Conservation (phyloP, 2,329 filamentous ascomycete genomes). For the Colletotrichum salicis region DNA sequence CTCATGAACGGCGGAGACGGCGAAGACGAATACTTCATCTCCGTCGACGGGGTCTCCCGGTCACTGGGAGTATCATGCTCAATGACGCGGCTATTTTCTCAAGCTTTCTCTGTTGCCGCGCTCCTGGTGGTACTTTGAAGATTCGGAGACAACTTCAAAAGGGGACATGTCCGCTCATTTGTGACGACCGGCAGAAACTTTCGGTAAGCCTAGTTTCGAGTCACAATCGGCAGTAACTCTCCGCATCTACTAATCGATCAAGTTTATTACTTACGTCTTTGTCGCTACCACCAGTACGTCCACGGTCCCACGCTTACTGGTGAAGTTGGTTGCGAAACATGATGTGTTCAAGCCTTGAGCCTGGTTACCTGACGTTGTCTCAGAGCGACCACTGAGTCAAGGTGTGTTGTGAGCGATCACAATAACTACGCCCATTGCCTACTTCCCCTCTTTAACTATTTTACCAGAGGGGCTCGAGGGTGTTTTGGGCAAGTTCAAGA, state of each 20-base stretch:
- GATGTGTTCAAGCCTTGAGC: neutral
- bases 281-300: no score
- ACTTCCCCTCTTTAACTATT: neutral
- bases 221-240: slow-evolving; percentile 5
- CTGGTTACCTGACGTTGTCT: neutral
- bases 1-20: slow-evolving; percentile 13
- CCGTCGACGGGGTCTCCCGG: slow-evolving; percentile 1
- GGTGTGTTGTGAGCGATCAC: neutral
- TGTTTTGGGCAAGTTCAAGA: slow-evolving; percentile 16
- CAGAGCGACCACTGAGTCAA: neutral
- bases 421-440: neutral
- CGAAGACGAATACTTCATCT: neutral
- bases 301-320: neutral
- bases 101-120: neutral
- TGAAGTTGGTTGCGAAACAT: neutral
- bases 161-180: neutral
- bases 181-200: slow-evolving; percentile 12
- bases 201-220: neutral
- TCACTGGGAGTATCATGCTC: slow-evolving; percentile 1
- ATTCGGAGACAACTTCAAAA: slow-evolving; percentile 21
- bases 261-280: no score
- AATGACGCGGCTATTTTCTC: slow-evolving; percentile 26
- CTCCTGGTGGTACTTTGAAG: neutral
- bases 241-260: neutral
- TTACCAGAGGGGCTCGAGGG: slow-evolving; percentile 8